Evolutionary conservation across 768 basidiomycete genomes (phyloP), one percentile per base, ranked within the genome.

Genomic region (Psilocybe cubensis): DNA sequence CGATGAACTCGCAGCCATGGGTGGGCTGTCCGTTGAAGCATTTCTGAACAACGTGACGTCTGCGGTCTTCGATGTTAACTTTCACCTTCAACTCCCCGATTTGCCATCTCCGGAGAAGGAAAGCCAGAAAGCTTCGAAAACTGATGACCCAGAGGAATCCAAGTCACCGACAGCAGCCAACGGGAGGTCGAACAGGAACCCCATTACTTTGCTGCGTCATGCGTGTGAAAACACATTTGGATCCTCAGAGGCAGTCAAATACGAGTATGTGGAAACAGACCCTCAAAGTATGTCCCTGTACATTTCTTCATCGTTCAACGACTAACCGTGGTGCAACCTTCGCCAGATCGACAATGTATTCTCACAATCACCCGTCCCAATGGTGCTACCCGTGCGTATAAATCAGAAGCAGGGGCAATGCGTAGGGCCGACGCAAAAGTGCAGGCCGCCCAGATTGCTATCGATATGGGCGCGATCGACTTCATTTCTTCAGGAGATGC

Each of bases 391-490:
- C 76, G 85, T 43, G 80, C 82, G 0, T 89, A 87, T 71, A 76
- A 78, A 23, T 84, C 85, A 0, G 75, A 80, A 23, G 70, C 76
- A 1, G 66, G 63, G 4, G 82, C 79, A 59, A 41, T 72, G 14
- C 76, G 76, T 33, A 80, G 82, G 61, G 71, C 60, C 35, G 86
- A 87, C 11, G 88, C 87, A 0, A 84, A 83, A 57, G 70, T 69
- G 0, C 77, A 78, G 43, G 86, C 74, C 0, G 85, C 84, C 0
- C 72, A 66, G 14, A 67, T 83, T 14, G 88, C 88, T 3, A 71
- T 88, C 21, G 76, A 84, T 6, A 79, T 82, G 74, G 85, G 84
- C 18, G 87, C 80, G 1, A 66, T 88, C 28, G 80, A 86, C 18
- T 89, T 89, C 63, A 81, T 88, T 45, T 51, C 67, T 6, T 63